Evolutionary conservation across 169 alveolate genomes (phyloP).

Genomic region (Plasmodium inui): DNA sequence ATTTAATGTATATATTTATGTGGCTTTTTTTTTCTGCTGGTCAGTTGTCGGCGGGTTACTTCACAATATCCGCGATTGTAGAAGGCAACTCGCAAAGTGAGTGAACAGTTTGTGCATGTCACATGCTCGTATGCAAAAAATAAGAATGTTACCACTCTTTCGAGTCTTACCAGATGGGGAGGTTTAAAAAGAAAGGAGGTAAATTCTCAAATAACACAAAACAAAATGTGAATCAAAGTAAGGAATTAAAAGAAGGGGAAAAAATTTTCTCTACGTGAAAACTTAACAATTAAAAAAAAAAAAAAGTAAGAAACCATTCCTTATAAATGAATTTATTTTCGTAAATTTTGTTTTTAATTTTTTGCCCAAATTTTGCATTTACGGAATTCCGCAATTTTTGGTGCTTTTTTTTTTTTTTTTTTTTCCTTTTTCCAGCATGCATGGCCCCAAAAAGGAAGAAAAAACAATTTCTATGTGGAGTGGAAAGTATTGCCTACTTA

Average conservation of each 20-base stretch:
- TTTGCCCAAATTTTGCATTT: neutral
- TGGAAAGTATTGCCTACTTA: neutral
- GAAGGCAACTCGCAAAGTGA: neutral
- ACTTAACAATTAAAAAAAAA: neutral
- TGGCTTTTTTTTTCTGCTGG: neutral
- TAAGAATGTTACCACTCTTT: neutral
- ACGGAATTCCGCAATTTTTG: neutral
- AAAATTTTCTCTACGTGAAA: neutral
- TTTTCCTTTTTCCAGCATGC: neutral
- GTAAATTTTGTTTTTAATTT: neutral
- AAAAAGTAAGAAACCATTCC: neutral
- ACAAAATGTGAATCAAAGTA: neutral
- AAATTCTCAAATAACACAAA: neutral
- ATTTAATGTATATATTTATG: neutral
- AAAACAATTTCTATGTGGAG: neutral
- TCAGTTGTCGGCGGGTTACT: neutral
- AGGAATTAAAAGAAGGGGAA: neutral
- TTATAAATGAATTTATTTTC: neutral
- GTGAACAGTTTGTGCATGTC: neutral
- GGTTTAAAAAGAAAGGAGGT: neutral
- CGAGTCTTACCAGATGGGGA: neutral
- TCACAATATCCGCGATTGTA: neutral
- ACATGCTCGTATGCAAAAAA: neutral
- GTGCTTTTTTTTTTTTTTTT: neutral
- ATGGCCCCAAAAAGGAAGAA: neutral